Percentiles rank a stretch among this genome's conserved stretches.
Evolutionary conservation across 1,284 basidiomycete genomes (phyloP).

Genomic region (Cutaneotrichosporon sp.): DNA sequence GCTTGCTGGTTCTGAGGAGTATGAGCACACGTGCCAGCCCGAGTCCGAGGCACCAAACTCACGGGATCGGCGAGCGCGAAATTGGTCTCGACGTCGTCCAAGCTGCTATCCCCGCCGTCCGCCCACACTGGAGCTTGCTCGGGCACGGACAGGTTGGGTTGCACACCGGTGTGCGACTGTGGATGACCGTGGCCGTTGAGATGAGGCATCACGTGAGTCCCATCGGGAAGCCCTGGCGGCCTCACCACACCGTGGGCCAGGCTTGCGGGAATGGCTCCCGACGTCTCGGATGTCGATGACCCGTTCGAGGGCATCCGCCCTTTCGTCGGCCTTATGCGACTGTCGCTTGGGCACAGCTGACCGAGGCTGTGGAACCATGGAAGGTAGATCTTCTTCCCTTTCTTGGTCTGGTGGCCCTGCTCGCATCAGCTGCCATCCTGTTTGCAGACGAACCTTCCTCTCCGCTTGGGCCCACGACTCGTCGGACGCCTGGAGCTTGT

Average conservation of each 20-base stretch:
- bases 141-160: constrained; percentile 13
- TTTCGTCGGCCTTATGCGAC: constrained; percentile 9
- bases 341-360: constrained; percentile 33
- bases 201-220: not conserved
- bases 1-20: constrained; percentile 15
- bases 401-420: constrained; percentile 32
- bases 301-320: constrained; percentile 21
- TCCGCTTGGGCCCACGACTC: constrained; percentile 41
- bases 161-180: constrained; percentile 17
- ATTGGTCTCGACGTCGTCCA: constrained; percentile 28
- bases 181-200: constrained; percentile 10
- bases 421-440: constrained; percentile 6
- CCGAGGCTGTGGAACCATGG: constrained; percentile 40
- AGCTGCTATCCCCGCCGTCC: constrained; percentile 20
- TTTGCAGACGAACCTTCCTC: constrained; percentile 19
- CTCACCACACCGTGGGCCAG: constrained; percentile 7
- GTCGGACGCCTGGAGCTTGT: constrained; percentile 31
- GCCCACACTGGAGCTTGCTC: constrained; percentile 15
- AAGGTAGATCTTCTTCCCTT: constrained; percentile 42
- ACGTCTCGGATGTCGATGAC: constrained; percentile 23
- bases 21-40: not conserved
- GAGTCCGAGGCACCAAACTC: constrained; percentile 13
- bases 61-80: constrained; percentile 35
- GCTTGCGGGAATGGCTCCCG: constrained; percentile 19
- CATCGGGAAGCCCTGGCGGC: not conserved